These are phyloP conservation scores for Zopfochytrium polystomum DNA, from an alignment of 371 early-diverging fungal genomes.

Conservation along the genomic window DNA sequence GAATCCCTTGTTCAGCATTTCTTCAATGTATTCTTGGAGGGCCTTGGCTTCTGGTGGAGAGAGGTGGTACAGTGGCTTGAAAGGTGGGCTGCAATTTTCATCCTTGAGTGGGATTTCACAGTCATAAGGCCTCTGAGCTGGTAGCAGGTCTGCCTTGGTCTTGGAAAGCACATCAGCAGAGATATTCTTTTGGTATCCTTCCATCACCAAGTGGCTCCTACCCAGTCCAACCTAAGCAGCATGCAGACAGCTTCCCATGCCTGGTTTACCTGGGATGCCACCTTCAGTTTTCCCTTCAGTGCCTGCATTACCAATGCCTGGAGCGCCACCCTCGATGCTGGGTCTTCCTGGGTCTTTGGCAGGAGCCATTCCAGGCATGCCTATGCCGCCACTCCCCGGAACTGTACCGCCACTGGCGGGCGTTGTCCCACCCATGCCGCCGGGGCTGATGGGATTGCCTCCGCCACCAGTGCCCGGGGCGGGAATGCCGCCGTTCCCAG, in stretches of 20 bases:
- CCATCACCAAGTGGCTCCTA: too few species aligned
- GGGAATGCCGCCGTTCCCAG: neutral
- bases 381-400: constrained; percentile 28
- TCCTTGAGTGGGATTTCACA: too few species aligned
- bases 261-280: constrained; percentile 24
- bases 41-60: too few species aligned
- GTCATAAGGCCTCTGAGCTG: too few species aligned
- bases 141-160: too few species aligned
- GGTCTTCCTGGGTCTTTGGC: constrained; percentile 4
- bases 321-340: constrained; percentile 17
- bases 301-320: neutral
- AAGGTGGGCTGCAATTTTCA: too few species aligned
- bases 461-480: constrained; percentile 9
- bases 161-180: too few species aligned
- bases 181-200: too few species aligned
- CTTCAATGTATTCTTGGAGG: too few species aligned
- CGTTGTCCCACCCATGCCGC: constrained; percentile 5
- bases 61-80: too few species aligned
- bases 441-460: neutral
- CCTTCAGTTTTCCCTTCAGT: constrained; percentile 18
- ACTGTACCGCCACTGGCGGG: constrained; percentile 8
- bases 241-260: constrained; percentile 6
- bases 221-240: too few species aligned
- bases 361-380: neutral
- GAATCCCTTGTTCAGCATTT: too few species aligned